These are phyloP conservation scores for Schizosaccharomyces cryophilus DNA, from an alignment of 805 yeast genomes.

Conservation along the genomic window DNA sequence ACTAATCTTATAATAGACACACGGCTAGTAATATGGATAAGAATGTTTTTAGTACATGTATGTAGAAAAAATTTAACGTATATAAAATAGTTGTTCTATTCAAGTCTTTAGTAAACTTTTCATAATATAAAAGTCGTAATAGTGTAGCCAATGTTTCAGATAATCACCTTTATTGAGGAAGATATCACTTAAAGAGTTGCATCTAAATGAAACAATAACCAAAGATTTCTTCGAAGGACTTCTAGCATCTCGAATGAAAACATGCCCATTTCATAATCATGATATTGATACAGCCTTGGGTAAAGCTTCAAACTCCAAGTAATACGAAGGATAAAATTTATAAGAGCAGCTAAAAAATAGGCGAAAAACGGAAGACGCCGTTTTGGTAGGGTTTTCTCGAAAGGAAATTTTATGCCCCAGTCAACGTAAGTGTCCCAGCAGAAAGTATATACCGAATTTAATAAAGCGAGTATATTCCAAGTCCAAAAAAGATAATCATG, in stretches of 20 bases:
- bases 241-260: constrained; percentile 16
- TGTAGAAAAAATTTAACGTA: no score
- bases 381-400: not conserved
- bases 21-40: no score
- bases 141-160: no score
- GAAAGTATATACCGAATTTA: constrained; percentile 57
- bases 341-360: constrained; percentile 31
- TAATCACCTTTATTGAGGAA: no score
- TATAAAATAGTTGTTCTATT: no score
- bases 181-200: not conserved
- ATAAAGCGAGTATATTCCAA: constrained; percentile 20
- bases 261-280: constrained; percentile 27
- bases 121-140: no score
- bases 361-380: constrained; percentile 11
- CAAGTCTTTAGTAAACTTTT: no score
- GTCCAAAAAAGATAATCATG: constrained; percentile 5
- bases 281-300: constrained; percentile 13
- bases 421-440: constrained; percentile 79
- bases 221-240: constrained; percentile 17
- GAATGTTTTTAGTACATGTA: no score
- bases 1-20: no score
- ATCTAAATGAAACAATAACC: constrained; percentile 72
- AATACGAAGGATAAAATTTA: constrained; percentile 46
- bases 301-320: constrained; percentile 45
- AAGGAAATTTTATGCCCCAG: constrained; percentile 44